Evolutionary conservation across 2,329 filamentous ascomycete species (phyloP).

Genomic region (Tetracladium maxilliforme): DNA sequence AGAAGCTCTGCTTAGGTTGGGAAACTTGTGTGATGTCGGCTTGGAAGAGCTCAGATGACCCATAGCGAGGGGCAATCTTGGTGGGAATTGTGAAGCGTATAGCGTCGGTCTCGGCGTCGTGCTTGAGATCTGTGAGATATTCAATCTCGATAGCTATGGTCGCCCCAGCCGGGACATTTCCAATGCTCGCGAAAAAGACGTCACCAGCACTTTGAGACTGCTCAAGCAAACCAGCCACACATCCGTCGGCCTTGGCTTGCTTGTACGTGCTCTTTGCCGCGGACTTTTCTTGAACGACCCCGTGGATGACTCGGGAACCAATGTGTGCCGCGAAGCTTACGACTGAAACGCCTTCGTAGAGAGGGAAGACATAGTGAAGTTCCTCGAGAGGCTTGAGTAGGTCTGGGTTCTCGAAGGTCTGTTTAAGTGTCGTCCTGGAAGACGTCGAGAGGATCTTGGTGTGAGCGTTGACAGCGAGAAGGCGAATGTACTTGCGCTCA

Average conservation of each 20-base stretch:
- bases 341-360: constrained; percentile 59
- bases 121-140: constrained; percentile 58
- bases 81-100: constrained; percentile 57
- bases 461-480: constrained; percentile 39
- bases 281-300: constrained; percentile 51
- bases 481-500: constrained; percentile 34
- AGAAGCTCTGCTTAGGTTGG: constrained; percentile 24
- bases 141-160: constrained; percentile 44
- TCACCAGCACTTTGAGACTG: constrained; percentile 44
- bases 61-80: constrained; percentile 52
- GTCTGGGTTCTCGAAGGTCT: constrained; percentile 48
- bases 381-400: constrained; percentile 27
- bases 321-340: constrained; percentile 52
- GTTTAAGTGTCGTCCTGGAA: constrained; percentile 28
- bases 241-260: constrained; percentile 37
- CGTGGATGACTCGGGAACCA: constrained; percentile 41
- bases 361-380: constrained; percentile 52
- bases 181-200: constrained; percentile 53
- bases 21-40: constrained; percentile 7
- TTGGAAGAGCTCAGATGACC: constrained; percentile 10
- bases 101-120: constrained; percentile 53
- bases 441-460: constrained; percentile 42
- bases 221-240: constrained; percentile 51
- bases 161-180: constrained; percentile 46
- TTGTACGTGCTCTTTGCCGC: constrained; percentile 45